These are phyloP conservation scores for Meyerozyma smithsonii DNA, from an alignment of 1,139 yeast genomes.

Conservation along the genomic window DNA sequence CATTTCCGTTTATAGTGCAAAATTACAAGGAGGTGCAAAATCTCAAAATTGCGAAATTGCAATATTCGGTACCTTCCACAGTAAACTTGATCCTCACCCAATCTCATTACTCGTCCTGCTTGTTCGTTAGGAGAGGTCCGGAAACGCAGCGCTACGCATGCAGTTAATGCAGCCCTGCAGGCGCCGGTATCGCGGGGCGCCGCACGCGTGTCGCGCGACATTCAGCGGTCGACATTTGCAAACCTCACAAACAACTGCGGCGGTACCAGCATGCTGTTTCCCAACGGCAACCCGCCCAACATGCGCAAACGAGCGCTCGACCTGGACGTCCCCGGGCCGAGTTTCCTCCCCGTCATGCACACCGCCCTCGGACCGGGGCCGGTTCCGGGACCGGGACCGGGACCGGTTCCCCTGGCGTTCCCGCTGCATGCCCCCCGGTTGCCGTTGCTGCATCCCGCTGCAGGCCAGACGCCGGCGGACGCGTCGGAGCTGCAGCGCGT, in stretches of 20 bases:
- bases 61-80: too few relatives aligned
- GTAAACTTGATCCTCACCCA: too few relatives aligned
- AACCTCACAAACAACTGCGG: background rate
- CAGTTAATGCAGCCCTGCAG: too few relatives aligned
- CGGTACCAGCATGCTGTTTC: background rate
- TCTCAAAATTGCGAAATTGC: background rate
- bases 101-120: too few relatives aligned
- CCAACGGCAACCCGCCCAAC: background rate
- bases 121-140: too few relatives aligned
- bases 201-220: too few relatives aligned
- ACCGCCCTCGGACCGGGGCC: background rate
- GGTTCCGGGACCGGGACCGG: background rate
- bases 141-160: too few relatives aligned
- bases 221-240: too few relatives aligned
- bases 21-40: background rate
- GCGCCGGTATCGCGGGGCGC: too few relatives aligned
- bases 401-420: background rate
- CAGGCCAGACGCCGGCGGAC: background rate
- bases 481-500: background rate
- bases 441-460: background rate
- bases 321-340: background rate
- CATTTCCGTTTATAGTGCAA: too few relatives aligned
- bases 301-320: constrained; percentile 1
- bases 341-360: background rate
- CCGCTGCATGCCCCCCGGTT: background rate